Base-by-base conservation (phyloP, 495 filamentous ascomycete species). In the Penicillium canariense region DNA sequence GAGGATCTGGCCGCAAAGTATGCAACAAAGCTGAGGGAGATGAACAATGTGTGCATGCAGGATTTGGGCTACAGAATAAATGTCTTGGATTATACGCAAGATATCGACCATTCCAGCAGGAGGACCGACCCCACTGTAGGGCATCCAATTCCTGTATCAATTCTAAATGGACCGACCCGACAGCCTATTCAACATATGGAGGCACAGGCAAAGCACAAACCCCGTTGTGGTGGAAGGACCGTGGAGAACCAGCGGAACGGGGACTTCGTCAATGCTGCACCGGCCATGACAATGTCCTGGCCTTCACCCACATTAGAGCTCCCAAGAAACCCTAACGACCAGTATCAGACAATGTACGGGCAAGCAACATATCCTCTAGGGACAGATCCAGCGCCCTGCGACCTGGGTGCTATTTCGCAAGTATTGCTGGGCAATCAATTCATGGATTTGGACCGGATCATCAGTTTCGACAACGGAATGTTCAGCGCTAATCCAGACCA, bases 381-480 rank as follows among this genome's bases (percentile, higher is more conserved):
- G 14, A 35, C 1, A 4, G 32, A 35, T 15, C 26, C 28, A 47
- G 44, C 44, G 44, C 26, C 48, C 34, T 14, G 48, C 34, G 32
- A 39, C 23, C 48, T 50, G 48, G 8, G 10, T 50, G 34, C 23
- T 35, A 50, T 50, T 10, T 50, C 48, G 17, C 32, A 50, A 18
- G 17, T 50, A 18, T 15, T 50, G 31, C 32, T 17, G 20, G 22
- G 34, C 26, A 30, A 35, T 27, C 31, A 50, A 38, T 50, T 39
- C 23, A 50, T 50, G 48, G 48, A 50, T 38, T 26, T 50, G 48
- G 48, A 50, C 34, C 48, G 48, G 18, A 50, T 50, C 48, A 50
- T 50, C 48, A 50, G 22, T 38, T 50, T 50, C 48, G 31, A 50
- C 12, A 28, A 50, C 23, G 48, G 48, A 23, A 50, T 50, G 22